Evolutionary conservation across 139 green algal species (phyloP), one percentile per base, ranked within the genome.

Genomic region (Auxenochlorella pyrenoidosa): DNA sequence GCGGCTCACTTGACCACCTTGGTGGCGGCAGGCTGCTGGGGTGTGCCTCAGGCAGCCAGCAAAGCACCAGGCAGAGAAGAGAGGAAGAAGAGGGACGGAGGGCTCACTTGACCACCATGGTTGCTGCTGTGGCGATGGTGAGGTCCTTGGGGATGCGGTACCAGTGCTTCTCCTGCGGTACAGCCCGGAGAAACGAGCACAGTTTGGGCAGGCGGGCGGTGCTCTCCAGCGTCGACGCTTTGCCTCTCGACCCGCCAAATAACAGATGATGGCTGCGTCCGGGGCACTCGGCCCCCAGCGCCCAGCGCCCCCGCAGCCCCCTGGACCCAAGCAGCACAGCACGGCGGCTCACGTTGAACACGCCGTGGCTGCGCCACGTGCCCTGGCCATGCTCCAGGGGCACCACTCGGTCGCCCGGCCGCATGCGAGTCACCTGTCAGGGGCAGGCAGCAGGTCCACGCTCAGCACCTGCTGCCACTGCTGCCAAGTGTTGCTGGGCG

Each of bases 401-500:
- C 4, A 98, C 92, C 34, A 97, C 94, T 43, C 90, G 88, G 87
- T 98, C 95, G 13, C 95, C 96, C n/a, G 82, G 65, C 6, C 68
- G 43, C 79, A 97, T 79, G 22, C 44, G 19, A 1, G 78, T 59
- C 8, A 97, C 94, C 94, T 96, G 90, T 13, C 51, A 36, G 3
- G 10, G 8, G 85, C 10, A 26, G 84, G 19, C 43, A 78, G 41
- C 8, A 79, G 21, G 24, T 30, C 12, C 59, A 28, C 30, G 13
- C 75, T 70, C 12, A 79, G 30, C 5, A n/a, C n/a, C n/a, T n/a
- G n/a, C n/a, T n/a, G n/a, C n/a, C n/a, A n/a, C n/a, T n/a, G n/a
- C n/a, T n/a, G n/a, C n/a, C n/a, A n/a, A n/a, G n/a, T n/a, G n/a
- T 21, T 75, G 83, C 71, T 79, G 44, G 75, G 73, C 59, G 19